Evolutionary conservation across 305 asterid genomes (phyloP).

Genomic region (Euphrasia arctica): DNA sequence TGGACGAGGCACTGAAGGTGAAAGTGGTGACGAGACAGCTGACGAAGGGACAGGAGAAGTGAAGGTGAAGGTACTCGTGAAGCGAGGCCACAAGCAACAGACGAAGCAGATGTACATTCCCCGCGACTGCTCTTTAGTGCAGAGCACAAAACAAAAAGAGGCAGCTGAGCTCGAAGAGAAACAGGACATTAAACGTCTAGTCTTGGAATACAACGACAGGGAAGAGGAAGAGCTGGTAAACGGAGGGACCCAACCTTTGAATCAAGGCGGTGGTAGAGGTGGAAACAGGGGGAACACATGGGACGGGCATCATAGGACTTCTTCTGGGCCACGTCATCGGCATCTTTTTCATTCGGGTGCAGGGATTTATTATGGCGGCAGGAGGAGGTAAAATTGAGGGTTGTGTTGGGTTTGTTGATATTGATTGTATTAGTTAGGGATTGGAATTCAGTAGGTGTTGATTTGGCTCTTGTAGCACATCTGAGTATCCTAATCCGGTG

Average conservation of each 20-base stretch:
- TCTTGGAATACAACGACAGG: slow-evolving; percentile 88
- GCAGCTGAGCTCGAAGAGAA: slow-evolving; percentile 99
- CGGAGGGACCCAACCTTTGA: slow-evolving; percentile 60
- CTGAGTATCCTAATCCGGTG: too few species aligned
- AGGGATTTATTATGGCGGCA: slow-evolving; percentile 72
- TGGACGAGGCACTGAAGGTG: slow-evolving; percentile 70
- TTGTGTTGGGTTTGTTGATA: too few species aligned
- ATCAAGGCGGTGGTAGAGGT: slow-evolving; percentile 67
- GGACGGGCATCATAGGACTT: slow-evolving; percentile 75
- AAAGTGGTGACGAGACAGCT: slow-evolving; percentile 82
- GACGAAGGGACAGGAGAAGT: slow-evolving; percentile 77
- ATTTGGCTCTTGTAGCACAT: too few species aligned
- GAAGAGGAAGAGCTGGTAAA: slow-evolving; percentile 95
- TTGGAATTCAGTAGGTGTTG: too few species aligned
- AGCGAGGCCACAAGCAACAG: slow-evolving; percentile 94
- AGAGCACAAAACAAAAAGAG: slow-evolving; percentile 94
- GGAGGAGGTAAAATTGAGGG: slow-evolving; percentile 50
- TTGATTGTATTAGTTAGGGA: too few species aligned
- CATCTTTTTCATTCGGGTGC: slow-evolving; percentile 78
- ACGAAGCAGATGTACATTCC: slow-evolving; percentile 91
- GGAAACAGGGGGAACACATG: slow-evolving; percentile 56
- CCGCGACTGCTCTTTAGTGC: slow-evolving; percentile 90
- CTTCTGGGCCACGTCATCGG: slow-evolving; percentile 81
- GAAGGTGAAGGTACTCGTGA: slow-evolving; percentile 89
- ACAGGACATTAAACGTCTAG: slow-evolving; percentile 90